Percentiles rank a stretch among this genome's conserved stretches.
Evolutionary conservation across 805 yeast genomes (phyloP).

Genomic region (Kluyveromyces lactis): DNA sequence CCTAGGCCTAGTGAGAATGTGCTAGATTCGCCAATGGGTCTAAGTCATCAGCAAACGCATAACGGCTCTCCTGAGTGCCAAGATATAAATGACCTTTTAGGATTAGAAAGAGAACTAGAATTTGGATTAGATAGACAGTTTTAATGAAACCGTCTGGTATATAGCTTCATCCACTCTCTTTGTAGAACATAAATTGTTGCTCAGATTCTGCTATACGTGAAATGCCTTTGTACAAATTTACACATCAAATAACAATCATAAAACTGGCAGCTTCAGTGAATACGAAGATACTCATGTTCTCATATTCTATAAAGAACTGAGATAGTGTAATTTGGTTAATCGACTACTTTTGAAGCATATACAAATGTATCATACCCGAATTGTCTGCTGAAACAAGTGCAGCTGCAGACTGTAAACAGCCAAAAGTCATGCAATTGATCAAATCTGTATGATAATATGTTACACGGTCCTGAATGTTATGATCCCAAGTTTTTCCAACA

Average conservation of each 20-base stretch:
- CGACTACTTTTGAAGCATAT: neutral
- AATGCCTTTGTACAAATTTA: too few species aligned
- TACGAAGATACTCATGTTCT: too few species aligned
- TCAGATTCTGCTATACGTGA: too few species aligned
- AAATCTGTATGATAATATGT: conserved; percentile 7
- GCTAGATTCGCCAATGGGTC: conserved; percentile 17
- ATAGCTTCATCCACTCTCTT: too few species aligned
- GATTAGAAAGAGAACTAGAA: conserved; percentile 57
- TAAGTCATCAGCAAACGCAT: conserved; percentile 6
- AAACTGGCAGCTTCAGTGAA: too few species aligned
- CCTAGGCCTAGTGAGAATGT: conserved; percentile 55
- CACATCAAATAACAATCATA: too few species aligned
- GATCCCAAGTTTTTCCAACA: neutral
- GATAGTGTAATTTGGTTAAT: too few species aligned
- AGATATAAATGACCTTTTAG: conserved; percentile 28
- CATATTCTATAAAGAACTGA: too few species aligned
- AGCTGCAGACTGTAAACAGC: neutral
- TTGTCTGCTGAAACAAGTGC: conserved; percentile 14
- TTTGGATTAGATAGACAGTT: conserved; percentile 54
- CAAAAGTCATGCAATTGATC: conserved; percentile 4
- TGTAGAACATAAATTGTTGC: too few species aligned
- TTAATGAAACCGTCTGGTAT: neutral
- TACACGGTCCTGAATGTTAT: neutral
- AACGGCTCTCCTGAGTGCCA: conserved; percentile 12
- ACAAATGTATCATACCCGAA: conserved; percentile 15